phyloP scores from a whole-genome alignment of 257 asterid species.

The Penstemon newberryi region DNA sequence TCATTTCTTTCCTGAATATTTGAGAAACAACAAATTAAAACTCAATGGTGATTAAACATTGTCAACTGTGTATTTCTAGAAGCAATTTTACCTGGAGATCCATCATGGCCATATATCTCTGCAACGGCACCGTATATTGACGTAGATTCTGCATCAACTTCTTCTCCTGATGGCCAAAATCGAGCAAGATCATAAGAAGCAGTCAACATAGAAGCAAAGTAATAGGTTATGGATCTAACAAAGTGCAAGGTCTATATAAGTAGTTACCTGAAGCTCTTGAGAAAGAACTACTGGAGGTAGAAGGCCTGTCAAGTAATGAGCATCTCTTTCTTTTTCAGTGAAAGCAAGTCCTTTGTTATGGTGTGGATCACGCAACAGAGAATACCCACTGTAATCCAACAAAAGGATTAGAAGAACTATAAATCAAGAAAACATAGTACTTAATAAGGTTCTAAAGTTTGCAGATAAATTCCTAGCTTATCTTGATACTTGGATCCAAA shows the following conservation, averaged over 20 bases:
- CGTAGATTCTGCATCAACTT: slow-evolving; percentile 73
- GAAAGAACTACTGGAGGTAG: slow-evolving; percentile 70
- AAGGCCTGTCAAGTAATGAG: slow-evolving; percentile 87
- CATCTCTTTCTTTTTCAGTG: slow-evolving; percentile 78
- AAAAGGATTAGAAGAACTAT: slow-evolving; percentile 8
- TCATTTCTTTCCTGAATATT: slow-evolving; percentile 77
- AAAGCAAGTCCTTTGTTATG: slow-evolving; percentile 92
- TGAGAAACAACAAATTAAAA: not conserved
- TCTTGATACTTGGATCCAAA: not conserved
- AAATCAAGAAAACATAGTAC: not conserved
- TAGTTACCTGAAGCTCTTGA: slow-evolving; percentile 82
- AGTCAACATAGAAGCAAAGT: not conserved
- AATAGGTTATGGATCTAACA: not conserved
- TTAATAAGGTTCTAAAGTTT: slow-evolving; percentile 5
- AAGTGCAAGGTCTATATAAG: slow-evolving; percentile 15
- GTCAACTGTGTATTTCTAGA: not conserved
- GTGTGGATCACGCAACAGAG: slow-evolving; percentile 83
- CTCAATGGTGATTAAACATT: not conserved
- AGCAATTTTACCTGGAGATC: slow-evolving; percentile 77
- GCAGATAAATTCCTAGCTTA: not conserved
- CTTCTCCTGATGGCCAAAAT: slow-evolving; percentile 52
- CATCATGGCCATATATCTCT: slow-evolving; percentile 93
- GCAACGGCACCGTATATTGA: slow-evolving; percentile 72
- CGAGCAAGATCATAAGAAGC: slow-evolving; percentile 7
- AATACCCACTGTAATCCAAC: slow-evolving; percentile 57